Percentiles rank a stretch among this genome's conserved stretches.
phyloP scores from a whole-genome alignment of 768 basidiomycete genomes.

The Leccinum olivaceopallidum region DNA sequence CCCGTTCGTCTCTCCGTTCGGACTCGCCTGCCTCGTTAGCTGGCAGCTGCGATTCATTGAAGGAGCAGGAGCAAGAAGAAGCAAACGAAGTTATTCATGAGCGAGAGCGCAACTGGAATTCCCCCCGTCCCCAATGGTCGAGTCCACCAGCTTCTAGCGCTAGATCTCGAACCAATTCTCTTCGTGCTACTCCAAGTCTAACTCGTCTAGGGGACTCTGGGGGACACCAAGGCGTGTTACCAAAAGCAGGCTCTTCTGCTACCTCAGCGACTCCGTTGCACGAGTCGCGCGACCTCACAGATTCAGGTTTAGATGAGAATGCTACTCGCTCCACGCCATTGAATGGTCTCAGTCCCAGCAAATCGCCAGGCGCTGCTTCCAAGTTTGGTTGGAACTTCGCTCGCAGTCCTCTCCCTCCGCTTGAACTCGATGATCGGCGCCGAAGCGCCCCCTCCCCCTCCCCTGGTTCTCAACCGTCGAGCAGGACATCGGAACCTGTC shows the following conservation, averaged over 20 bases:
- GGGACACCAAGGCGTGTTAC: conserved; percentile 5
- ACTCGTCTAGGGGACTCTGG: conserved; percentile 10
- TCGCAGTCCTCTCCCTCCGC: conserved; percentile 39
- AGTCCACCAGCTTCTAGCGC: conserved; percentile 18
- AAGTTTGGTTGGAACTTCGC: conserved; percentile 44
- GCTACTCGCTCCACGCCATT: not conserved
- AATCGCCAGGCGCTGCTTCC: conserved; percentile 26
- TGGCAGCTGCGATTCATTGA: conserved; percentile 35
- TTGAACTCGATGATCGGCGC: conserved; percentile 36
- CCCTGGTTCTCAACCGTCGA: conserved; percentile 26
- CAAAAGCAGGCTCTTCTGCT: conserved; percentile 6
- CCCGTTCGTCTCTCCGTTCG: conserved; percentile 35
- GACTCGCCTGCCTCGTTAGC: conserved; percentile 45
- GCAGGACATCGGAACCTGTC: conserved; percentile 24
- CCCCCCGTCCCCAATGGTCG: conserved; percentile 60
- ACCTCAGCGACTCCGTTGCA: conserved; percentile 1
- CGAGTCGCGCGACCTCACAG: conserved; percentile 6
- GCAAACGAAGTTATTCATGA: conserved; percentile 43
- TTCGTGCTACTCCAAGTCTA: conserved; percentile 25
- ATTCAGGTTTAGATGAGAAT: conserved; percentile 1
- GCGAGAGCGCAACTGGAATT: conserved; percentile 72
- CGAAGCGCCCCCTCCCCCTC: conserved; percentile 27
- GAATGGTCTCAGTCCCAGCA: conserved; percentile 13
- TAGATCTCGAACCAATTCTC: conserved; percentile 8
- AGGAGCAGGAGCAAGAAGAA: conserved; percentile 33